These are phyloP conservation scores for Fusarium sp. DNA, from an alignment of 2,329 filamentous ascomycete genomes.

Conservation along the genomic window DNA sequence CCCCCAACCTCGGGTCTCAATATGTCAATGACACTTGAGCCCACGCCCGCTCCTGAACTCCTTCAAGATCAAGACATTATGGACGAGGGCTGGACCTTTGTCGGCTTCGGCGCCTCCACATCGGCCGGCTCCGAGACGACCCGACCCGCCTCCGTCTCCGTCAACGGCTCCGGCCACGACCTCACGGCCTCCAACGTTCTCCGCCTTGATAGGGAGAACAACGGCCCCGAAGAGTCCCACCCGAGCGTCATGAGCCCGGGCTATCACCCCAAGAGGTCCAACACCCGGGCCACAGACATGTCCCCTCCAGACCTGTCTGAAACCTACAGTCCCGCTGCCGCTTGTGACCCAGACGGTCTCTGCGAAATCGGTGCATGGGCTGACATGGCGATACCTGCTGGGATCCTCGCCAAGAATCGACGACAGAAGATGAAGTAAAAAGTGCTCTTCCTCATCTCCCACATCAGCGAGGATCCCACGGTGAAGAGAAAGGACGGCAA, in stretches of 20 bases:
- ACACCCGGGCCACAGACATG: constrained; percentile 23
- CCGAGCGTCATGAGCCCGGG: constrained; percentile 20
- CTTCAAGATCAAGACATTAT: constrained; percentile 18
- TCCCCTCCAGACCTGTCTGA: constrained; percentile 21
- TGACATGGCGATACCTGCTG: constrained; percentile 23
- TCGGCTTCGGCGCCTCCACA: neutral
- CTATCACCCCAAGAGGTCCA: constrained; percentile 9
- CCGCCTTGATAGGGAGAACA: constrained; percentile 21
- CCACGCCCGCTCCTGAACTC: constrained; percentile 9
- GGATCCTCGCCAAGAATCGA: constrained; percentile 22
- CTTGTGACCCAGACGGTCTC: constrained; percentile 20
- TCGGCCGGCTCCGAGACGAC: constrained; percentile 19
- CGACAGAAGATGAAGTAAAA: constrained; percentile 13
- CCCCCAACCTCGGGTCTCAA: constrained; percentile 18
- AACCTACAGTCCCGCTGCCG: constrained; percentile 5
- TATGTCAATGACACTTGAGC: constrained; percentile 19
- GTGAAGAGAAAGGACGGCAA: neutral
- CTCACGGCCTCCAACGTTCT: constrained; percentile 24
- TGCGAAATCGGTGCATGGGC: constrained; percentile 40
- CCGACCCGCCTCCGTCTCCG: constrained; percentile 28
- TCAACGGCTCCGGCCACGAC: constrained; percentile 12
- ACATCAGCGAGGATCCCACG: neutral
- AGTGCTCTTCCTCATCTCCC: neutral
- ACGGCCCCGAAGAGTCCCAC: constrained; percentile 3
- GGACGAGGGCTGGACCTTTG: constrained; percentile 23